A percentile compares a stretch with the other conserved stretches of the same genome.
These are phyloP conservation scores for Crithidia acanthocephali DNA, from an alignment of 208 protist species.

Conservation along the genomic window DNA sequence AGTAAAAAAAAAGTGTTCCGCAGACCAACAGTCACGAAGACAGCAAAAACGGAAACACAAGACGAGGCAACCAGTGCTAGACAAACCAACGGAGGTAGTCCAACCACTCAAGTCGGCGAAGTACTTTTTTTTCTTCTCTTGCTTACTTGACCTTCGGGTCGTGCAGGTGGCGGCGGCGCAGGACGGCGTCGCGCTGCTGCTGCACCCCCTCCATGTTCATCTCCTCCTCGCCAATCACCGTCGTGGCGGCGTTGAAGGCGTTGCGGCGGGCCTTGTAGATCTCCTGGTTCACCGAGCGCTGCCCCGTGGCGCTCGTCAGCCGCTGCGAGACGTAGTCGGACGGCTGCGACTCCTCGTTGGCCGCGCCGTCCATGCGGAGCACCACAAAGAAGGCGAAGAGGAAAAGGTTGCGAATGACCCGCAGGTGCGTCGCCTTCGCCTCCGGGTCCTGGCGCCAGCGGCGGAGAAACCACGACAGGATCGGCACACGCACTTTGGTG, in stretches of 20 bases:
- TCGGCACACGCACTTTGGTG: constrained; percentile 46
- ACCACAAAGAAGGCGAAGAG: constrained; percentile 78
- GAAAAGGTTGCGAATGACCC: constrained; percentile 62
- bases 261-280: constrained; percentile 63
- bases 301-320: constrained; percentile 53
- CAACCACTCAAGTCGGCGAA: too few species aligned
- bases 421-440: constrained; percentile 56
- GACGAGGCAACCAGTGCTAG: too few species aligned
- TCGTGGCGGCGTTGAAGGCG: constrained; percentile 69
- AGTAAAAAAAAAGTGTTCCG: too few species aligned
- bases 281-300: constrained; percentile 56
- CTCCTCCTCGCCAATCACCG: constrained; percentile 76
- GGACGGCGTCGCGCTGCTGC: constrained; percentile 83
- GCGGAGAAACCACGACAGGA: constrained; percentile 82
- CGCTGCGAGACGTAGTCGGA: constrained; percentile 78
- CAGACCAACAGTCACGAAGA: too few species aligned
- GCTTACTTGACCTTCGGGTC: constrained; percentile 57
- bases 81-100: too few species aligned
- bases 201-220: constrained; percentile 71
- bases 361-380: constrained; percentile 46
- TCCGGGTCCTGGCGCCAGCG: constrained; percentile 70
- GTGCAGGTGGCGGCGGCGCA: constrained; percentile 83
- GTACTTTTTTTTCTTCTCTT: too few species aligned
- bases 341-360: constrained; percentile 50
- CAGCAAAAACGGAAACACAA: too few species aligned